Evolutionary conservation across 2,329 filamentous ascomycete genomes (phyloP).

Genomic region (Bipolaris bicolor): DNA sequence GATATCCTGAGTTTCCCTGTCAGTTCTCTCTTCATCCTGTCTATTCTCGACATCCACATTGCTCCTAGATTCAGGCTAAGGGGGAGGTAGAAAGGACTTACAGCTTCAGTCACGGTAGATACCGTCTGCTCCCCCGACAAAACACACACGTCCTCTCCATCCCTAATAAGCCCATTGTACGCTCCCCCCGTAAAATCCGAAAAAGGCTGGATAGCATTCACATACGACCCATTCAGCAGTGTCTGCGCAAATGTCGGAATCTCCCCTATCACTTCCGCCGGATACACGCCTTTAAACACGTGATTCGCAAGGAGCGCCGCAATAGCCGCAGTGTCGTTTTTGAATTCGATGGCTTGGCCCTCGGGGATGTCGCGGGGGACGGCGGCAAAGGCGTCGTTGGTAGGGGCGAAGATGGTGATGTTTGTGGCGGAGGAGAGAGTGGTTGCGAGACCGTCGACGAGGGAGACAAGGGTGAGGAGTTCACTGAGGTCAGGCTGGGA

Average conservation of each 20-base stretch:
- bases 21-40: not conserved
- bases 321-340: conserved; percentile 43
- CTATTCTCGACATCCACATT: no score
- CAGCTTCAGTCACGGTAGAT: conserved; percentile 56
- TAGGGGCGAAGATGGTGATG: conserved; percentile 64
- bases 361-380: conserved; percentile 34
- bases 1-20: conserved; percentile 23
- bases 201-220: conserved; percentile 50
- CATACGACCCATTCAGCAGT: conserved; percentile 56
- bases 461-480: conserved; percentile 45
- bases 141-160: conserved; percentile 55
- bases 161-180: conserved; percentile 55
- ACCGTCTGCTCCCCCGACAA: conserved; percentile 58
- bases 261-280: conserved; percentile 43
- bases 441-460: conserved; percentile 47
- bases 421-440: conserved; percentile 53
- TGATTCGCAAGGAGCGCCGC: conserved; percentile 62
- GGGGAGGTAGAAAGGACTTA: conserved; percentile 38
- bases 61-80: no score
- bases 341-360: conserved; percentile 39
- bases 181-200: conserved; percentile 65
- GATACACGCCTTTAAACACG: conserved; percentile 60
- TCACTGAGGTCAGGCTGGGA: conserved; percentile 42
- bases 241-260: conserved; percentile 55
- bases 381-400: conserved; percentile 56